Percentiles rank a stretch among this genome's conserved stretches.
phyloP scores from a whole-genome alignment of 306 rosid genomes.

The Vigna angularis region DNA sequence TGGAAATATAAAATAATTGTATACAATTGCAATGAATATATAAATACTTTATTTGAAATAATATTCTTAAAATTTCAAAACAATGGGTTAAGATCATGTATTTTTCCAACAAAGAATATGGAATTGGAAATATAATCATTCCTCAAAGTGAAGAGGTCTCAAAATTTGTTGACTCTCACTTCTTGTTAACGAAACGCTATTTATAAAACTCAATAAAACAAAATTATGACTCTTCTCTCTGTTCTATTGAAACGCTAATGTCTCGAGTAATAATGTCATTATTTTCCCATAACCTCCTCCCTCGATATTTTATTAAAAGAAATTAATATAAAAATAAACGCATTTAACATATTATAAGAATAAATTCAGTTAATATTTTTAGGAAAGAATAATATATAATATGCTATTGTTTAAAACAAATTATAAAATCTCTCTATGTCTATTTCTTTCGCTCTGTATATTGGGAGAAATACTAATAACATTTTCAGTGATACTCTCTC shows the following conservation, averaged over 20 bases:
- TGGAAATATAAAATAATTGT: too few relatives aligned
- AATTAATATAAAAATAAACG: background rate
- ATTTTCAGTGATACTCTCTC: too few relatives aligned
- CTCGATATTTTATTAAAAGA: background rate
- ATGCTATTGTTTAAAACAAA: background rate
- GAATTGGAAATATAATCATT: background rate
- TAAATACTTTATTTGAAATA: too few relatives aligned
- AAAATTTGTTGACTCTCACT: background rate
- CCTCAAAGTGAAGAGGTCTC: background rate
- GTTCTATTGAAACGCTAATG: background rate
- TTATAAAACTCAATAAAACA: background rate
- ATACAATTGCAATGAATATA: too few relatives aligned
- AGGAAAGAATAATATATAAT: background rate
- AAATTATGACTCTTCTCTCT: background rate
- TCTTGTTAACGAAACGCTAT: background rate
- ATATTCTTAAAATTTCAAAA: background rate
- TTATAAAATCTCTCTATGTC: background rate
- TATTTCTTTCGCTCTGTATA: too few relatives aligned
- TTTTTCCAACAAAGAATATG: background rate
- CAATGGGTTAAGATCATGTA: background rate
- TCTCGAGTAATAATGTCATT: background rate
- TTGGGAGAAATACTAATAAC: too few relatives aligned
- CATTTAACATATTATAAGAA: background rate
- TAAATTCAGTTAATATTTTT: background rate
- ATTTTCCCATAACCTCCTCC: background rate